These are phyloP conservation scores for Aspergillus glaucus DNA, from an alignment of 2,329 filamentous ascomycete genomes.

Conservation along the genomic window DNA sequence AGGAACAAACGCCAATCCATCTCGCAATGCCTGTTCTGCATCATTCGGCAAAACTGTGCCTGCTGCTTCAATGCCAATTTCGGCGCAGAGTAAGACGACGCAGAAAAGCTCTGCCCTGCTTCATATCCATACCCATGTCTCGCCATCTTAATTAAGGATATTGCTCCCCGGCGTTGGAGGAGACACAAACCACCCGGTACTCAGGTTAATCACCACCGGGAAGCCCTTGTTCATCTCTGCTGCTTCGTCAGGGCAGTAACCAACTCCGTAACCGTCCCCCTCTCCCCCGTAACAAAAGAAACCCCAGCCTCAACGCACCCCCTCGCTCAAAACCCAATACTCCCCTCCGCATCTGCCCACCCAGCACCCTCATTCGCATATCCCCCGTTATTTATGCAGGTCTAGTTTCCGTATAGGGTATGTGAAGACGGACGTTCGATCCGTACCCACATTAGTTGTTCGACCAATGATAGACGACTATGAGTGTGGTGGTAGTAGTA, in stretches of 20 bases:
- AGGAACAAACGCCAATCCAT: conserved; percentile 55
- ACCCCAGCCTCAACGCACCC: conserved; percentile 29
- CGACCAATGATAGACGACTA: too few species aligned
- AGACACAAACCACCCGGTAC: conserved; percentile 44
- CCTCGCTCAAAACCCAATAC: conserved; percentile 30
- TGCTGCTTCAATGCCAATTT: conserved; percentile 7
- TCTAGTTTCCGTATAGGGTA: background rate
- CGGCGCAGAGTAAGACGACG: conserved; percentile 2
- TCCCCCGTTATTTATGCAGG: background rate
- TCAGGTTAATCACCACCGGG: conserved; percentile 52
- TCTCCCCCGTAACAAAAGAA: conserved; percentile 25
- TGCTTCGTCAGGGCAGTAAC: conserved; percentile 52
- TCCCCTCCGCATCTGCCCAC: conserved; percentile 70
- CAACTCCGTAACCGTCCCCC: too few species aligned
- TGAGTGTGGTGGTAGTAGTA: background rate
- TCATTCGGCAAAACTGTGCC: conserved; percentile 43
- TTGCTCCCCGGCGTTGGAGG: conserved; percentile 41
- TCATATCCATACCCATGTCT: conserved; percentile 60
- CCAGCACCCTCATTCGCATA: conserved; percentile 36
- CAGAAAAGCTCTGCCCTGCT: conserved; percentile 5
- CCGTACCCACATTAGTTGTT: background rate
- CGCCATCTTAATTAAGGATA: conserved; percentile 63
- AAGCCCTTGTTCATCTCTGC: conserved; percentile 48
- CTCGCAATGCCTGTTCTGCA: conserved; percentile 50
- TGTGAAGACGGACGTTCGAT: background rate